Base-by-base conservation (phyloP, 805 yeast genomes). In the Candida fluviatilis region DNA sequence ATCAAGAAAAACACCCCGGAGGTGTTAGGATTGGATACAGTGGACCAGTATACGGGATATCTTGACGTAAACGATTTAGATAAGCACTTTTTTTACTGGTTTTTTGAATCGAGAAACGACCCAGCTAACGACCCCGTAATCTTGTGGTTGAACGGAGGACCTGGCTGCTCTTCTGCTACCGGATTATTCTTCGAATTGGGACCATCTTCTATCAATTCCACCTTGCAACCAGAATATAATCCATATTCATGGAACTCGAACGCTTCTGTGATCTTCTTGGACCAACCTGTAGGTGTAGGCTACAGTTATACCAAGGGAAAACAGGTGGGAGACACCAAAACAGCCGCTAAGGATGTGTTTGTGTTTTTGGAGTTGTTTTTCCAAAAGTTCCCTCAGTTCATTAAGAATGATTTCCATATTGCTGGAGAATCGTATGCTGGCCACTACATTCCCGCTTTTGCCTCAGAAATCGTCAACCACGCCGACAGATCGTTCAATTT, bases 381-480 rank as follows among this genome's bases (percentile, higher is more conserved):
- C 73, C 76, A 80, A 57, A 79, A 80, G 52, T 88, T 86, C 72
- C 95, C 96, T 25, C 76, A 86, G 53, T 80, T 80, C 57, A 31
- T 38, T 7, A 53, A 69, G 23, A 60, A 71, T 39, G 76, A 74
- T 36, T 84, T 89, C 75, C 95, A 88, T 61, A 84, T 89, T 57
- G 83, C 96, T 31, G 96, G 96, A 49, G 96, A 89, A 58, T 84
- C 95, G 6, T 89, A 90, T 55, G 96, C 91, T 14, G 96, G 97
- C 36, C 95, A 88, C 57, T 90, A 91, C 64, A 84, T 90, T 48
- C 99, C 99, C 15, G 85, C 76, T 7, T 85, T 89, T 62, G 95
- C 95, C 5, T 59, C 76, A 41, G 95, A 87, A 60, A 87, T 89
- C 50, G 65, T 86, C 51, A 67, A 76, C 28, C 87, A 84, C 52